Evolutionary conservation across 805 yeast genomes (phyloP).

Genomic region (Myxozyma neotropica): DNA sequence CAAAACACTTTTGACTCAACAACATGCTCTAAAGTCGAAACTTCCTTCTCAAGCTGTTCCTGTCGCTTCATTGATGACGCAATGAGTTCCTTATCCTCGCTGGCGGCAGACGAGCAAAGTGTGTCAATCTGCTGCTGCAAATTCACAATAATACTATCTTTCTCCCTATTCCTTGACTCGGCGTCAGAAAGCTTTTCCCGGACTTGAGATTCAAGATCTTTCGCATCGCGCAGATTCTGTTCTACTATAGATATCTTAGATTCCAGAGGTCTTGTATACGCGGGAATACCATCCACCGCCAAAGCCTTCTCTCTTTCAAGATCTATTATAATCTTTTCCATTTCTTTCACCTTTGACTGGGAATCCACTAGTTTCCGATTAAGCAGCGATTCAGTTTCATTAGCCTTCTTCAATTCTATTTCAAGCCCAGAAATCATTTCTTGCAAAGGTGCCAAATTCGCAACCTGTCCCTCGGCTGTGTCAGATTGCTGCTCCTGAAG

Average conservation of each 20-base stretch:
- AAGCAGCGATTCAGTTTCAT: not conserved
- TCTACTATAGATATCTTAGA: not conserved
- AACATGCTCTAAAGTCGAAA: conserved; percentile 37
- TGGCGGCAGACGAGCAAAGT: not conserved
- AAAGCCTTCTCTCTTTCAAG: not conserved
- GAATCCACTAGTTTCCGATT: not conserved
- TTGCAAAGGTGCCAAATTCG: conserved; percentile 36
- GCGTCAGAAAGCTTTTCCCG: not conserved
- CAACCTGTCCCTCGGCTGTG: conserved; percentile 27
- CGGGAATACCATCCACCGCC: not conserved
- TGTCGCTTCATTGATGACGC: conserved; percentile 6
- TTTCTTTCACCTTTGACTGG: conserved; percentile 34
- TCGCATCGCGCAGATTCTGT: not conserved
- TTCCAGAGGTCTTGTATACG: not conserved
- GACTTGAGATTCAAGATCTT: not conserved
- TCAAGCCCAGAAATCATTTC: conserved; percentile 35
- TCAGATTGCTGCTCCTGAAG: conserved; percentile 18
- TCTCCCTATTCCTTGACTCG: not conserved
- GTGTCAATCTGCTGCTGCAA: conserved; percentile 4
- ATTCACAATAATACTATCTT: not conserved
- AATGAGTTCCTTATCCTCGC: not conserved
- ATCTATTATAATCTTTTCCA: not conserved
- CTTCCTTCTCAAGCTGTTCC: conserved; percentile 26
- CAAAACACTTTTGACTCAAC: conserved; percentile 37
- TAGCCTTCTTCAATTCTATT: conserved; percentile 21